Evolutionary conservation across 1,284 basidiomycete genomes (phyloP).

Genomic region (Moesziomyces parantarcticus): DNA sequence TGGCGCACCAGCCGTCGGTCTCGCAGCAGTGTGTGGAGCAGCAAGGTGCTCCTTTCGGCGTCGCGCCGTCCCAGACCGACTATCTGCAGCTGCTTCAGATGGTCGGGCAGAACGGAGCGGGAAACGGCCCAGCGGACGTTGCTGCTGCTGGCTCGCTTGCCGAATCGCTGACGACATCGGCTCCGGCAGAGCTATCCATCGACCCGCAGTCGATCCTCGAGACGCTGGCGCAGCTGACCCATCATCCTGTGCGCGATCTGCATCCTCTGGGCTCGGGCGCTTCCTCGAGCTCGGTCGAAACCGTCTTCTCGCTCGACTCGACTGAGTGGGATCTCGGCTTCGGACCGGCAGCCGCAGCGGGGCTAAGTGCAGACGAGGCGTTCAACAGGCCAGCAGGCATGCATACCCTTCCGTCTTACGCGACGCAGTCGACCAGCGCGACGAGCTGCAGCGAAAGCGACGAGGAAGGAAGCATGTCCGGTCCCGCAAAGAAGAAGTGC

Average conservation of each 20-base stretch:
- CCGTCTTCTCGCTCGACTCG: constrained; percentile 20
- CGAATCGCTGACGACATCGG: neutral
- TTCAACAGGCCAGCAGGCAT: neutral
- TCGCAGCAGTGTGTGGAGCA: neutral
- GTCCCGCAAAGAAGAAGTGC: constrained; percentile 4
- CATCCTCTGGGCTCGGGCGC: constrained; percentile 3
- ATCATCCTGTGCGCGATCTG: constrained; percentile 7
- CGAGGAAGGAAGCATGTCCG: neutral
- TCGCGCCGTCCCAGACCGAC: neutral
- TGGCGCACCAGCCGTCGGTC: neutral
- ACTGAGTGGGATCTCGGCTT: constrained; percentile 8
- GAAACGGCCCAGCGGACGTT: neutral
- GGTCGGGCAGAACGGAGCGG: constrained; percentile 1
- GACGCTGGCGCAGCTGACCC: constrained; percentile 11
- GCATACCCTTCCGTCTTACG: neutral
- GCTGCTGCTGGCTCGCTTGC: neutral
- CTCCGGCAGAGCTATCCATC: neutral
- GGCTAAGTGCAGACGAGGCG: neutral
- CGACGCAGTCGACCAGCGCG: constrained; percentile 8
- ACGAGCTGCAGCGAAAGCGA: constrained; percentile 16
- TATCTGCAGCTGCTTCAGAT: constrained; percentile 10
- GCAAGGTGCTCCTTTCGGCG: neutral
- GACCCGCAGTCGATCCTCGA: constrained; percentile 10
- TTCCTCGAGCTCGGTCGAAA: constrained; percentile 20
- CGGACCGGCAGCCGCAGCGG: no score